Conservation (phyloP, 768 basidiomycete species). For the Tephrocybe sp. region DNA sequence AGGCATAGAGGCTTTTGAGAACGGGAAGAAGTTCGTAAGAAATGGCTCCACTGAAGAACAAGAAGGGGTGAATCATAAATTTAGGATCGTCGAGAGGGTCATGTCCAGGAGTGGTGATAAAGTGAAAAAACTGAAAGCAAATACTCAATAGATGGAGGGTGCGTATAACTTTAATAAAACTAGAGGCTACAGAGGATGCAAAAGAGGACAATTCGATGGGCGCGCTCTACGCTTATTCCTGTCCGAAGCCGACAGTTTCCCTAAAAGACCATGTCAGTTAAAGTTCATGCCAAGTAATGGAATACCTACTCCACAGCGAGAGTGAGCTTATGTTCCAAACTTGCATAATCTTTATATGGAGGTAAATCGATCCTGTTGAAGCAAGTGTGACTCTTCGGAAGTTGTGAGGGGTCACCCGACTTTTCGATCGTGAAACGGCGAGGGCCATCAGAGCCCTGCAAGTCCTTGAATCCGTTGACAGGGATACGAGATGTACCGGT, state of each 20-base stretch:
- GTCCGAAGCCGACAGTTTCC: constrained; percentile 94
- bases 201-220: constrained; percentile 7
- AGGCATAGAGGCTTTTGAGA: constrained; percentile 3
- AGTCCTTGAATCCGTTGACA: constrained; percentile 97
- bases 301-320: constrained; percentile 85
- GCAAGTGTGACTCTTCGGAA: constrained; percentile 96
- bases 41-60: not conserved
- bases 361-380: constrained; percentile 97
- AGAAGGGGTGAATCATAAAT: not conserved
- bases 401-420: constrained; percentile 92
- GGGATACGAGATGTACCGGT: constrained; percentile 97
- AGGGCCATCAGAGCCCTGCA: constrained; percentile 97
- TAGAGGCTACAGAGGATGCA: constrained; percentile 1
- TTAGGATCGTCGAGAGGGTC: not conserved
- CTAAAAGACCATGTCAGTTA: constrained; percentile 35
- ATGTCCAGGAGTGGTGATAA: not conserved
- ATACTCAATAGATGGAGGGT: not conserved
- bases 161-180: not conserved
- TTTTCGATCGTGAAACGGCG: constrained; percentile 98
- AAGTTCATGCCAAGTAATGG: constrained; percentile 10
- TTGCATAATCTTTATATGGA: constrained; percentile 96
- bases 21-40: not conserved
- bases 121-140: not conserved
- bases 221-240: constrained; percentile 56
- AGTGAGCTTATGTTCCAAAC: constrained; percentile 92